These are phyloP conservation scores for Monosporascus sp. DNA, from an alignment of 2,329 filamentous ascomycete species.

Conservation along the genomic window DNA sequence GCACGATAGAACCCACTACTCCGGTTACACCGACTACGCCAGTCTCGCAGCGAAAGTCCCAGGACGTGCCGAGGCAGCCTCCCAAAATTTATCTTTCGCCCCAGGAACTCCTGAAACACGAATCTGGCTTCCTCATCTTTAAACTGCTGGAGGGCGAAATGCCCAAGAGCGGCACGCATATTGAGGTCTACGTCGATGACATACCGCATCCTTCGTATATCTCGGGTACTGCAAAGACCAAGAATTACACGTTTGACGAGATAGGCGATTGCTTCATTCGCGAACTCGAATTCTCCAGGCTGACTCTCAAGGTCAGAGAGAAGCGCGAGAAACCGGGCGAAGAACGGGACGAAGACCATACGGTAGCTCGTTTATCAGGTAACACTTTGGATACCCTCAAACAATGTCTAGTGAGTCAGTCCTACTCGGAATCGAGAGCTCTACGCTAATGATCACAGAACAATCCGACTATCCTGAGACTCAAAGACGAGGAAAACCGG, in stretches of 20 bases:
- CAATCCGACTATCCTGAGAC: slow-evolving; percentile 75
- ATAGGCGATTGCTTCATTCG: slow-evolving; percentile 94
- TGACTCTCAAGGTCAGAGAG: slow-evolving; percentile 82
- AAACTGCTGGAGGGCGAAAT: slow-evolving; percentile 88
- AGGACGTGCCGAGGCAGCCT: slow-evolving; percentile 49
- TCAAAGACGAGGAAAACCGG: slow-evolving; percentile 73
- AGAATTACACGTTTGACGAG: slow-evolving; percentile 74
- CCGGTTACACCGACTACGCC: slow-evolving; percentile 35
- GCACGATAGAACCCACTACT: slow-evolving; percentile 20
- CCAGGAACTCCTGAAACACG: slow-evolving; percentile 78
- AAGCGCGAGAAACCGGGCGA: slow-evolving; percentile 70
- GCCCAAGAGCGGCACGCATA: slow-evolving; percentile 65
- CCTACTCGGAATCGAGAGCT: neutral
- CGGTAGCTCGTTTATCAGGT: slow-evolving; percentile 76
- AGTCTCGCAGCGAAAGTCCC: slow-evolving; percentile 35
- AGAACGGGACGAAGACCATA: slow-evolving; percentile 61
- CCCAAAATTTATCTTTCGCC: slow-evolving; percentile 74
- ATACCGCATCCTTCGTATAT: slow-evolving; percentile 86
- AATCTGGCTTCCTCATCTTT: slow-evolving; percentile 91
- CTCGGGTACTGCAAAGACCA: slow-evolving; percentile 69
- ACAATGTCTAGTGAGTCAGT: slow-evolving; percentile 66
- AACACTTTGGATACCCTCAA: slow-evolving; percentile 84
- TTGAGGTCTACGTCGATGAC: slow-evolving; percentile 92
- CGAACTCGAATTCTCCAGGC: slow-evolving; percentile 91
- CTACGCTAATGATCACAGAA: slow-evolving; percentile 51